Percentiles rank a stretch among this genome's conserved stretches.
Conservation (phyloP, 495 filamentous ascomycete species). For the Usnea hakonensis region DNA sequence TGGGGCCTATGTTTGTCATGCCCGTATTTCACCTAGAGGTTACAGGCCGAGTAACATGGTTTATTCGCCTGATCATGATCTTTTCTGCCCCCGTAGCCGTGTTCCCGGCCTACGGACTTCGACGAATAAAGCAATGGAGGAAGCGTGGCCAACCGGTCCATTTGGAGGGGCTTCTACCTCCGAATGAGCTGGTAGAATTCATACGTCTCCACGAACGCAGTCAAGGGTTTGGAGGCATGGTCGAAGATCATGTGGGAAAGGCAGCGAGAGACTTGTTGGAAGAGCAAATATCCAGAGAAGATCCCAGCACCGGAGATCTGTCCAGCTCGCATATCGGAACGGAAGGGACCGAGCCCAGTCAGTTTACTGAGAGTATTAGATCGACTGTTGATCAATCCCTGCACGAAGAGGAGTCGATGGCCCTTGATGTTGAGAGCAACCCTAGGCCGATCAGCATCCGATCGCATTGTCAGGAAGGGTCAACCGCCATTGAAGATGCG, state of each 20-base stretch:
- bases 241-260: background rate
- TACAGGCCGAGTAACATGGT: slow-evolving; percentile 1
- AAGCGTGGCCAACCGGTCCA: background rate
- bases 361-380: background rate
- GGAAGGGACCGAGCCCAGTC: background rate
- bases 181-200: background rate
- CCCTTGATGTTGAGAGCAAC: background rate
- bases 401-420: background rate
- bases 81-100: background rate
- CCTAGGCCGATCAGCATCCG: background rate
- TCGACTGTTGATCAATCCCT: background rate
- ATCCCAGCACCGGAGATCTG: no score
- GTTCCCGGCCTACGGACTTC: background rate
- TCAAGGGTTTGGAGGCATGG: background rate
- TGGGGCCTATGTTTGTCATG: slow-evolving; percentile 1
- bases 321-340: background rate
- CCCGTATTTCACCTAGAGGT: slow-evolving; percentile 2
- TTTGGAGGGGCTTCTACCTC: background rate
- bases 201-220: background rate
- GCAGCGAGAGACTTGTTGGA: background rate
- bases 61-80: background rate
- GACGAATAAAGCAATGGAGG: background rate
- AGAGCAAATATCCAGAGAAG: background rate
- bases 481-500: background rate
- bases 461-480: background rate